Conservation (phyloP, 106 monocot species). For the Gastrodia elata region DNA sequence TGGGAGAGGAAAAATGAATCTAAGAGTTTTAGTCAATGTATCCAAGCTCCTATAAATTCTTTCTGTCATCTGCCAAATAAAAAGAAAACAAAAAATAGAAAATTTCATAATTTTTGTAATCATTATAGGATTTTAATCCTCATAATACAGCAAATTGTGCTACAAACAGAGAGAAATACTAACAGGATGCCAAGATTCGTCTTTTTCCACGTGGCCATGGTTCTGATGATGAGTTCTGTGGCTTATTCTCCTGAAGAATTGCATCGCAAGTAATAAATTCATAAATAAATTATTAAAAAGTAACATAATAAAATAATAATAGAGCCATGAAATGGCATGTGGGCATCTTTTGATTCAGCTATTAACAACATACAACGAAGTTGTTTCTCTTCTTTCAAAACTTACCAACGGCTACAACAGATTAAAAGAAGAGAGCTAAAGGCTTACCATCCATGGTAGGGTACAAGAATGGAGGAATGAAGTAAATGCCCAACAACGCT, state of each 20-base stretch:
- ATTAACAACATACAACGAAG: too few relatives aligned
- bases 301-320: not conserved
- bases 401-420: slow-evolving; percentile 11
- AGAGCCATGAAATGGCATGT: slow-evolving; percentile 10
- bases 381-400: too few relatives aligned
- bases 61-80: slow-evolving; percentile 39
- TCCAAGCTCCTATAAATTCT: slow-evolving; percentile 48
- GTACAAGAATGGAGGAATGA: slow-evolving; percentile 86
- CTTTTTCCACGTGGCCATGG: slow-evolving; percentile 95
- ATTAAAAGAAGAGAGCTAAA: slow-evolving; percentile 18
- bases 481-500: slow-evolving; percentile 81
- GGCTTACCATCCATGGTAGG: slow-evolving; percentile 89
- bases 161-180: slow-evolving; percentile 13
- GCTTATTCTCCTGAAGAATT: slow-evolving; percentile 73
- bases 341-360: too few relatives aligned
- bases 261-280: slow-evolving; percentile 6
- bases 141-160: not conserved
- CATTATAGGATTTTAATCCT: too few relatives aligned
- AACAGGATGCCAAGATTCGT: slow-evolving; percentile 96
- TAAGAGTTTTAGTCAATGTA: slow-evolving; percentile 22
- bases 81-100: not conserved
- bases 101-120: not conserved
- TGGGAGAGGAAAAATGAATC: slow-evolving; percentile 65
- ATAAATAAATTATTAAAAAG: not conserved
- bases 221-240: slow-evolving; percentile 96